phyloP scores from a whole-genome alignment of 345 rosid species.

The Eucalyptus marginata region DNA sequence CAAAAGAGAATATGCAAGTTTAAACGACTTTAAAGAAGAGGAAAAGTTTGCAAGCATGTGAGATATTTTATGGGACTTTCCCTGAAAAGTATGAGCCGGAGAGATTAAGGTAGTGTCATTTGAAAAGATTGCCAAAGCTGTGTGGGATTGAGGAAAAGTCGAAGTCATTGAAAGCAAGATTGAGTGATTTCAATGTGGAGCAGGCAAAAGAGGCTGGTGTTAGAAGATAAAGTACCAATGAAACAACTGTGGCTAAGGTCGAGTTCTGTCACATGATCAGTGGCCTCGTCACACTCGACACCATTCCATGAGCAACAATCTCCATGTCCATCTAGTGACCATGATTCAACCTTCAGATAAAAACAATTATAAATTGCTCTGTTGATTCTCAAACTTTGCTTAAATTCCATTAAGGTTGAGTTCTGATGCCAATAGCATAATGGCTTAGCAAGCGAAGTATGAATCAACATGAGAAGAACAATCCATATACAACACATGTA shows the following conservation, averaged over 20 bases:
- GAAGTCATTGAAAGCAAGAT: no score
- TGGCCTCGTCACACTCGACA: background rate
- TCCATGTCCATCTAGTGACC: background rate
- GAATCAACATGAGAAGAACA: no score
- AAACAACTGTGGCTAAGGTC: background rate
- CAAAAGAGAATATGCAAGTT: background rate
- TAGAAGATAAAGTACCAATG: background rate
- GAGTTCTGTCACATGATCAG: background rate
- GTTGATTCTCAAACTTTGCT: no score
- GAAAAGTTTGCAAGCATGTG: background rate
- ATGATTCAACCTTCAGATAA: background rate
- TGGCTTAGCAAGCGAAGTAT: no score
- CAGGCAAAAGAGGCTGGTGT: background rate
- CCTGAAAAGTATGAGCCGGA: background rate
- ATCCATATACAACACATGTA: no score
- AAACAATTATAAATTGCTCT: no score
- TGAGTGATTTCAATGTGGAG: no score
- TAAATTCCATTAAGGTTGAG: no score
- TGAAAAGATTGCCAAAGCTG: background rate
- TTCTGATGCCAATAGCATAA: no score
- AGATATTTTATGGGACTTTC: no score
- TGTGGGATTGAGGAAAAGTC: no score
- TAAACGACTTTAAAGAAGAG: background rate
- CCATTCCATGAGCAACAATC: background rate
- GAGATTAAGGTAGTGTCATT: background rate